Percentiles rank a stretch among this genome's conserved stretches.
These are phyloP conservation scores for Nepenthes alata DNA, from an alignment of 179 eudicot genomes.

Conservation along the genomic window DNA sequence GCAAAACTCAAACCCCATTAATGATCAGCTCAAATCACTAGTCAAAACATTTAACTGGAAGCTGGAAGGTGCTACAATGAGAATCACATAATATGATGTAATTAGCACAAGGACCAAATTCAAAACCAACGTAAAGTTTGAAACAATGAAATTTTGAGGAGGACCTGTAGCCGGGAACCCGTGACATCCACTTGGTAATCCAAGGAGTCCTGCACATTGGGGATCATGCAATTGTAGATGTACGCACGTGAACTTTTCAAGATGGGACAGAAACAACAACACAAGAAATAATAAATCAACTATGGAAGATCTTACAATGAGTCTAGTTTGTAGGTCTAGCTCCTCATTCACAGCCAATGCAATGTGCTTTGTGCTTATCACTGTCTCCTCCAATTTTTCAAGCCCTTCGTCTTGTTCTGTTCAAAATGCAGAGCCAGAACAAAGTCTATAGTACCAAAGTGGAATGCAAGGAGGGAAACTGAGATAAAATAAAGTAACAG, in stretches of 20 bases:
- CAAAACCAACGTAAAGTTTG: neutral
- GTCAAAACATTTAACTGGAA: too few species aligned
- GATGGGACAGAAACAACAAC: neutral
- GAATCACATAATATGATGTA: too few species aligned
- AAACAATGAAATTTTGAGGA: neutral
- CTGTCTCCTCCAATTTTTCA: conserved; percentile 78
- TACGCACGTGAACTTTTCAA: neutral
- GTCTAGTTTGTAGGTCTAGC: conserved; percentile 74
- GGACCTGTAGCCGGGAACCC: conserved; percentile 72
- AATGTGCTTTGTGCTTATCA: conserved; percentile 77
- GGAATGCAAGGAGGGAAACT: neutral
- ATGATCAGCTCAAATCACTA: too few species aligned
- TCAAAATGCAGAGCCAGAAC: conserved; percentile 8
- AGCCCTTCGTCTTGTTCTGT: conserved; percentile 98
- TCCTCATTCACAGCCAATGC: conserved; percentile 93
- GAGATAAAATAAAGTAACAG: neutral
- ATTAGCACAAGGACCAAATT: too few species aligned
- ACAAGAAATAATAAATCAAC: conserved; percentile 3
- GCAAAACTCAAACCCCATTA: too few species aligned
- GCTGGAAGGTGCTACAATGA: too few species aligned
- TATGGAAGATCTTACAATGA: conserved; percentile 48
- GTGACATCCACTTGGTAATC: conserved; percentile 78
- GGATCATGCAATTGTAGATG: neutral
- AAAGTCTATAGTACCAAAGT: neutral
- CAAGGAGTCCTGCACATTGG: conserved; percentile 53